A percentile compares a stretch with the other conserved stretches of the same genome.
These are phyloP conservation scores for Leccinum huronense DNA, from an alignment of 1,284 basidiomycete species.

Conservation along the genomic window DNA sequence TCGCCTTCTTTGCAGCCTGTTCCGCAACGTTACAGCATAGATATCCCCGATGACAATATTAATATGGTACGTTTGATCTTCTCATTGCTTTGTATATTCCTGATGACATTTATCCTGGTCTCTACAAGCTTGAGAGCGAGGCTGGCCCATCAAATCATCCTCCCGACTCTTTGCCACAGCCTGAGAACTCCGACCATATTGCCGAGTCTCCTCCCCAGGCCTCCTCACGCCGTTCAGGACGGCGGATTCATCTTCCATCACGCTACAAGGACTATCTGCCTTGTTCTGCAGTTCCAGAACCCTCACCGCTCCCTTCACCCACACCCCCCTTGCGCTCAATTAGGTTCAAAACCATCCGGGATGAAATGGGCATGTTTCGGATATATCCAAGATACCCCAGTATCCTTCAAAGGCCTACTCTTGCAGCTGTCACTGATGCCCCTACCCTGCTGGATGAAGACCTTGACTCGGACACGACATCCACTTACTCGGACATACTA, in stretches of 20 bases:
- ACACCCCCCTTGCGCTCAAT: neutral
- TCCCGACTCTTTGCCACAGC: neutral
- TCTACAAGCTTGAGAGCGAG: neutral
- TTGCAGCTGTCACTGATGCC: neutral
- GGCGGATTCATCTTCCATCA: neutral
- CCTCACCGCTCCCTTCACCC: neutral
- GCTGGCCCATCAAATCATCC: neutral
- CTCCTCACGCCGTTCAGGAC: neutral
- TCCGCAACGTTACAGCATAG: neutral
- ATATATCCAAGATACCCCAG: conserved; percentile 1
- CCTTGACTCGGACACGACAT: neutral
- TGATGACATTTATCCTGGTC: too few relatives aligned
- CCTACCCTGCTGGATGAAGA: neutral
- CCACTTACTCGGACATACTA: neutral
- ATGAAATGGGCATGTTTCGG: neutral
- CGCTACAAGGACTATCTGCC: neutral
- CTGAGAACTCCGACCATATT: too few relatives aligned
- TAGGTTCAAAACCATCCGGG: neutral
- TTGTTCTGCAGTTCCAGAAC: neutral
- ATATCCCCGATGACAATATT: neutral
- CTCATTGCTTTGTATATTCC: neutral
- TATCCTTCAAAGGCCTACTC: neutral
- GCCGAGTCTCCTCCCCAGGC: neutral
- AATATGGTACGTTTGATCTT: neutral
- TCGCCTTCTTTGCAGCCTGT: neutral